Percentiles rank a stretch among this genome's conserved stretches.
Evolutionary conservation across 1,284 basidiomycete species (phyloP).

Genomic region (Cutaneotrichosporon sp.): DNA sequence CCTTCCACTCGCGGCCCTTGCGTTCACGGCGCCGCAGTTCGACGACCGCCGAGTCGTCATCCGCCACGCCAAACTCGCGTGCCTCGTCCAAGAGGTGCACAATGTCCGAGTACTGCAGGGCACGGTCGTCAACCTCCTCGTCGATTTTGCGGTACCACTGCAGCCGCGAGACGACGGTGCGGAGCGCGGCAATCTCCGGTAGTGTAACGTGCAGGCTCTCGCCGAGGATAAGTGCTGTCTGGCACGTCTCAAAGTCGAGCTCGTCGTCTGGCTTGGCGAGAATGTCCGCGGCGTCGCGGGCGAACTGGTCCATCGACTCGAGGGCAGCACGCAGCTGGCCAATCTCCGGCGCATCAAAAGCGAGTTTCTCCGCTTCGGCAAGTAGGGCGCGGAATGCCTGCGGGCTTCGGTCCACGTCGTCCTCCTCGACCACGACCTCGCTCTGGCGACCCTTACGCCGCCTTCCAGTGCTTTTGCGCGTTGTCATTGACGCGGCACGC

Average conservation of each 20-base stretch:
- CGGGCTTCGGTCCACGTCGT: constrained; percentile 31
- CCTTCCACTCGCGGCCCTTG: constrained; percentile 26
- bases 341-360: constrained; percentile 47
- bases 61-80: constrained; percentile 27
- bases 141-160: constrained; percentile 40
- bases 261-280: constrained; percentile 30
- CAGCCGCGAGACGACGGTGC: constrained; percentile 36
- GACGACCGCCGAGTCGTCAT: constrained; percentile 26
- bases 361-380: constrained; percentile 32
- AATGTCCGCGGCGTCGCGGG: constrained; percentile 29
- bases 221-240: constrained; percentile 38
- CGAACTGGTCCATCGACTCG: constrained; percentile 33
- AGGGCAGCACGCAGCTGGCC: constrained; percentile 36
- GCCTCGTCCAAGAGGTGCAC: constrained; percentile 35
- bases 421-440: constrained; percentile 20
- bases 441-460: constrained; percentile 29
- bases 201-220: constrained; percentile 41
- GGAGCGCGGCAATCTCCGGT: constrained; percentile 34
- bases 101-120: constrained; percentile 37
- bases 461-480: constrained; percentile 35
- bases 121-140: constrained; percentile 43
- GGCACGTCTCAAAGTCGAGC: constrained; percentile 32
- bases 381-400: constrained; percentile 31
- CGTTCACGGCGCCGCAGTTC: constrained; percentile 29
- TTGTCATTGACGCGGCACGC: constrained; percentile 29